A percentile compares a stretch with the other conserved stretches of the same genome.
These are phyloP conservation scores for Guillardia theta DNA, from an alignment of 78 protist genomes.

Conservation along the genomic window DNA sequence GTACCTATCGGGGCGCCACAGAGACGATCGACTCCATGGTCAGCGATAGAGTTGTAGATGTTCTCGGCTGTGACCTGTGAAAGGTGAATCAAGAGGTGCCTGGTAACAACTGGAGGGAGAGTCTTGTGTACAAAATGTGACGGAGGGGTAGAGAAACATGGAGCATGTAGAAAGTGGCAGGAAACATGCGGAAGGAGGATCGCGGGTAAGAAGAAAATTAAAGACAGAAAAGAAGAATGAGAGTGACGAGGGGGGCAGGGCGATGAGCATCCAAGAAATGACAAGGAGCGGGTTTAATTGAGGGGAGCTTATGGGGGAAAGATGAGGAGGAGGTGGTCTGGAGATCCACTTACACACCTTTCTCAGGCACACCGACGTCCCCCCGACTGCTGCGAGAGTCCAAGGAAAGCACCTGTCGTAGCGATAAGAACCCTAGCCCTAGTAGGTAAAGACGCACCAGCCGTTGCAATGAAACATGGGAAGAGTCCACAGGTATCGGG, in stretches of 20 bases:
- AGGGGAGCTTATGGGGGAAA: no score
- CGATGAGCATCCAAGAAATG: background rate
- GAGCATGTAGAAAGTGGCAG: no score
- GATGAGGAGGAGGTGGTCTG: no score
- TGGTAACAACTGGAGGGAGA: no score
- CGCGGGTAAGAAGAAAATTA: no score
- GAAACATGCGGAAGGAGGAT: no score
- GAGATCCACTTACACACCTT: no score
- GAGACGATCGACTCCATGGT: background rate
- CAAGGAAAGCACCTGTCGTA: constrained; percentile 51
- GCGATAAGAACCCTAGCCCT: constrained; percentile 55
- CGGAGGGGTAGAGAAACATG: no score
- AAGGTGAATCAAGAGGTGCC: no score
- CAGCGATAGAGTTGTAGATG: background rate
- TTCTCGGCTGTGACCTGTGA: background rate
- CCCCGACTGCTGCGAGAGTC: constrained; percentile 26
- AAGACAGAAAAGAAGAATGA: background rate
- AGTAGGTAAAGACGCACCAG: no score
- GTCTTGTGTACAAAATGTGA: no score
- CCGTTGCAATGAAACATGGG: constrained; percentile 64
- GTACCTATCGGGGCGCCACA: constrained; percentile 46
- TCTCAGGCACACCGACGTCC: constrained; percentile 35
- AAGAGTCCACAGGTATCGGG: constrained; percentile 51
- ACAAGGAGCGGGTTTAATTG: no score
- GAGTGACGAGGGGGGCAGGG: background rate